These are phyloP conservation scores for Plasmodium sp. DNA, from an alignment of 169 alveolate species.

Conservation along the genomic window DNA sequence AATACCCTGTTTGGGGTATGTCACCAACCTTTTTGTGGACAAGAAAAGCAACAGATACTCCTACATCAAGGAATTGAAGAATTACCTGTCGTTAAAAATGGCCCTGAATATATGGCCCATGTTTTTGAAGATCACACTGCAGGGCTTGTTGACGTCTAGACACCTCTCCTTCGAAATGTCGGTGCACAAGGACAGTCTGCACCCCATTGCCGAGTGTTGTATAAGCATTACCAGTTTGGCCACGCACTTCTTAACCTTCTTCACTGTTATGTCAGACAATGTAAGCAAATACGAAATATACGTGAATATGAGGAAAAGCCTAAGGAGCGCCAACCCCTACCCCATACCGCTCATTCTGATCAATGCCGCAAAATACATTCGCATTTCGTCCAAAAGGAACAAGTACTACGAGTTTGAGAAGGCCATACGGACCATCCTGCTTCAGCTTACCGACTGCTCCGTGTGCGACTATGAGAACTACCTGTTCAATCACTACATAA, in stretches of 20 bases:
- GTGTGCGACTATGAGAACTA: constrained; percentile 76
- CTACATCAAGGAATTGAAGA: constrained; percentile 66
- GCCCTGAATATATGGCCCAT: constrained; percentile 76
- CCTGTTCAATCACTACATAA: constrained; percentile 63
- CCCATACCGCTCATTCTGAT: constrained; percentile 71
- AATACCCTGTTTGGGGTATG: constrained; percentile 73
- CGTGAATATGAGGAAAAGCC: constrained; percentile 34
- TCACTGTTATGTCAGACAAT: constrained; percentile 66
- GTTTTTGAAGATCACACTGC: constrained; percentile 72
- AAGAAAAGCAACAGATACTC: constrained; percentile 39
- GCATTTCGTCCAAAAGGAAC: constrained; percentile 57
- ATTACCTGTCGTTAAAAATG: constrained; percentile 73
- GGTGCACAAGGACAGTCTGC: constrained; percentile 54
- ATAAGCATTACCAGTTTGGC: constrained; percentile 74
- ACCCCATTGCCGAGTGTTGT: constrained; percentile 71
- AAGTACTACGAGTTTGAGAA: constrained; percentile 68
- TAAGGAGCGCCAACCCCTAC: neutral
- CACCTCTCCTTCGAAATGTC: constrained; percentile 73
- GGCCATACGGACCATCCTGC: constrained; percentile 64
- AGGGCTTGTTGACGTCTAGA: constrained; percentile 63
- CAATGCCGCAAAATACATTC: constrained; percentile 72
- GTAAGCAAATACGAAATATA: constrained; percentile 63
- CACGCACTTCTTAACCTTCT: constrained; percentile 65
- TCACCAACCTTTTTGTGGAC: constrained; percentile 57
- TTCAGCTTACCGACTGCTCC: constrained; percentile 74